Evolutionary conservation across 495 filamentous ascomycete genomes (phyloP).

Genomic region (Lindgomyces ingoldianus): DNA sequence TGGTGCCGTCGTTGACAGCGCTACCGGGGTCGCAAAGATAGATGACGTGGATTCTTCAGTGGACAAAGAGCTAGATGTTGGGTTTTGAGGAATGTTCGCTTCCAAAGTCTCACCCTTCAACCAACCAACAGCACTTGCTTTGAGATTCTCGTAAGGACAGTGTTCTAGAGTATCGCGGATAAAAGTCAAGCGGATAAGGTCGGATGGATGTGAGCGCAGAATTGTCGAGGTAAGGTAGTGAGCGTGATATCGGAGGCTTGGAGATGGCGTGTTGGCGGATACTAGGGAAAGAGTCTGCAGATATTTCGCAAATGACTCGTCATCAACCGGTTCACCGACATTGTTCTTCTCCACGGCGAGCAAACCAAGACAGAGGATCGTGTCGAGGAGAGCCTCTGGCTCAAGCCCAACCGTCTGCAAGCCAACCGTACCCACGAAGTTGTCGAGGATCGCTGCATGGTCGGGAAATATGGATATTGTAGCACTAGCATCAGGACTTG

Average conservation of each 20-base stretch:
- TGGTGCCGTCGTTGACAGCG: constrained; percentile 51
- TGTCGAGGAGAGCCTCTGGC: constrained; percentile 49
- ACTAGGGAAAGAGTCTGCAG: constrained; percentile 63
- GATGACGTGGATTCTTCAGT: constrained; percentile 10
- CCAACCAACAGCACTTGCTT: constrained; percentile 82
- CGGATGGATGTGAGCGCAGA: constrained; percentile 74
- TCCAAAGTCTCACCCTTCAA: constrained; percentile 78
- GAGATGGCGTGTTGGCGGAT: constrained; percentile 66
- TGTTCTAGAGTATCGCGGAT: constrained; percentile 80
- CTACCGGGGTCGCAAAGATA: constrained; percentile 60
- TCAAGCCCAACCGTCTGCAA: constrained; percentile 43
- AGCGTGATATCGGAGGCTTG: constrained; percentile 69
- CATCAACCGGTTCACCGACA: constrained; percentile 43
- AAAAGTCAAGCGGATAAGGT: constrained; percentile 68
- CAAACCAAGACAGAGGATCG: constrained; percentile 50
- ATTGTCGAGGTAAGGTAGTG: constrained; percentile 71
- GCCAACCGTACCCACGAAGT: constrained; percentile 41
- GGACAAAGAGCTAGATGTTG: neutral
- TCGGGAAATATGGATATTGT: constrained; percentile 44
- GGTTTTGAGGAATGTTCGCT: constrained; percentile 40
- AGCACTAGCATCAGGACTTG: constrained; percentile 2
- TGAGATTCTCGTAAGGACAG: constrained; percentile 72
- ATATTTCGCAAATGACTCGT: constrained; percentile 46
- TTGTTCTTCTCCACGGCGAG: constrained; percentile 42
- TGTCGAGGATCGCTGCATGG: constrained; percentile 44